Percentiles rank a stretch among this genome's conserved stretches.
Conservation (phyloP, 2,329 filamentous ascomycete species). For the Xylaria multiplex region DNA sequence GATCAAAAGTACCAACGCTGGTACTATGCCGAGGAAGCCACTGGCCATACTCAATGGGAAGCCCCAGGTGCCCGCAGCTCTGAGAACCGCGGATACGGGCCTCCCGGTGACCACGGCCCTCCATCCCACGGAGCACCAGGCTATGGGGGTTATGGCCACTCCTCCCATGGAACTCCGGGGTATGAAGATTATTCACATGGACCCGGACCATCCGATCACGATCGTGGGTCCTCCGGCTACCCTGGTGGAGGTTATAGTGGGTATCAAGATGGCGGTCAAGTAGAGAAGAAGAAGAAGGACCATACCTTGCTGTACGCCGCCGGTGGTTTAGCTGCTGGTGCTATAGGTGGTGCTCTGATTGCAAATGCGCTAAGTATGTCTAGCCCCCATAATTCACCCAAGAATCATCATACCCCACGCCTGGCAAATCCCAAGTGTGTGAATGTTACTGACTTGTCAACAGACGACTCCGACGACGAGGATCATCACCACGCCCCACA, state of each 20-base stretch:
- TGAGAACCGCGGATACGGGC: conserved; percentile 31
- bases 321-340: conserved; percentile 66
- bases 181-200: conserved; percentile 37
- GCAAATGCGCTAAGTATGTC: conserved; percentile 63
- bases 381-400: not conserved
- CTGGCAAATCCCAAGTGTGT: no score
- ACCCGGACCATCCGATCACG: conserved; percentile 26
- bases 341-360: conserved; percentile 66
- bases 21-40: conserved; percentile 71
- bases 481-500: conserved; percentile 31
- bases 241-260: conserved; percentile 35
- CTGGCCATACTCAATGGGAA: conserved; percentile 73
- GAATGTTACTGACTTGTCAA: conserved; percentile 29
- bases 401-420: no score
- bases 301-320: conserved; percentile 66
- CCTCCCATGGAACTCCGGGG: conserved; percentile 28
- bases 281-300: conserved; percentile 57
- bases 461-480: conserved; percentile 49
- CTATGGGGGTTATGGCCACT: conserved; percentile 34
- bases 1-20: conserved; percentile 70
- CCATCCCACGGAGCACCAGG: conserved; percentile 30
- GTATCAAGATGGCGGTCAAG: conserved; percentile 39
- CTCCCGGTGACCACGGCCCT: conserved; percentile 41
- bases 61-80: conserved; percentile 53
- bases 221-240: conserved; percentile 34